A percentile compares a stretch with the other conserved stretches of the same genome.
These are phyloP conservation scores for Alternaria burnsii DNA, from an alignment of 2,329 filamentous ascomycete species.

Conservation along the genomic window DNA sequence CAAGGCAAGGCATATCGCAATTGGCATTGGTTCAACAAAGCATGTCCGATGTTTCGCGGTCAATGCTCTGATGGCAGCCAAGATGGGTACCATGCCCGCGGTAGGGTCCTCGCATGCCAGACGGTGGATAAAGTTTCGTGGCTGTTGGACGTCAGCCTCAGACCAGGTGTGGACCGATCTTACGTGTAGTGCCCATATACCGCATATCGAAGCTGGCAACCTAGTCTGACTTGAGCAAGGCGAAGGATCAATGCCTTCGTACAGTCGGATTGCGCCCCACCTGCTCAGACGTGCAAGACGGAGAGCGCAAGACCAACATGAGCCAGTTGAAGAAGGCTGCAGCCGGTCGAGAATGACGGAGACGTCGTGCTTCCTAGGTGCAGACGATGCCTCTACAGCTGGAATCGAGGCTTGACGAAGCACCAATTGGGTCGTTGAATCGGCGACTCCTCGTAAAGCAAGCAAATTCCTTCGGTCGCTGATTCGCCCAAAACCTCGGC, in stretches of 20 bases:
- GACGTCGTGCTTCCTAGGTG: constrained; percentile 20
- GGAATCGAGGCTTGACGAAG: constrained; percentile 26
- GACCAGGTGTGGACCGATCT: constrained; percentile 40
- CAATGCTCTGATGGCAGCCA: constrained; percentile 3
- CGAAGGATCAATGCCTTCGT: constrained; percentile 24
- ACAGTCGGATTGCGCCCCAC: constrained; percentile 24
- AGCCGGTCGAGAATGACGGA: constrained; percentile 17
- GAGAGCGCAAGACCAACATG: constrained; percentile 22
- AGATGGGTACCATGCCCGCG: constrained; percentile 12
- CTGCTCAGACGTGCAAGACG: constrained; percentile 25
- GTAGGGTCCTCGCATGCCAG: constrained; percentile 9
- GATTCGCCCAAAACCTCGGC: constrained; percentile 37
- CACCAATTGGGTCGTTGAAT: constrained; percentile 36
- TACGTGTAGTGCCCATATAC: constrained; percentile 39
- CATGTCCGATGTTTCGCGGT: constrained; percentile 3
- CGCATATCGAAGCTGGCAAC: constrained; percentile 28
- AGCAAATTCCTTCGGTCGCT: constrained; percentile 37
- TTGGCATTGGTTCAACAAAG: neutral
- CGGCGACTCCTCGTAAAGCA: constrained; percentile 40
- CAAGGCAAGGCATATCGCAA: neutral
- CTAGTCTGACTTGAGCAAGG: constrained; percentile 27
- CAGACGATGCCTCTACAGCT: constrained; percentile 25
- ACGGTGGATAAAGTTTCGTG: constrained; percentile 30
- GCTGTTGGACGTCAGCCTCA: constrained; percentile 42
- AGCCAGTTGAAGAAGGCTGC: constrained; percentile 15